Evolutionary conservation across 2,329 filamentous ascomycete genomes (phyloP).

Genomic region (Achaetomium macrosporum): DNA sequence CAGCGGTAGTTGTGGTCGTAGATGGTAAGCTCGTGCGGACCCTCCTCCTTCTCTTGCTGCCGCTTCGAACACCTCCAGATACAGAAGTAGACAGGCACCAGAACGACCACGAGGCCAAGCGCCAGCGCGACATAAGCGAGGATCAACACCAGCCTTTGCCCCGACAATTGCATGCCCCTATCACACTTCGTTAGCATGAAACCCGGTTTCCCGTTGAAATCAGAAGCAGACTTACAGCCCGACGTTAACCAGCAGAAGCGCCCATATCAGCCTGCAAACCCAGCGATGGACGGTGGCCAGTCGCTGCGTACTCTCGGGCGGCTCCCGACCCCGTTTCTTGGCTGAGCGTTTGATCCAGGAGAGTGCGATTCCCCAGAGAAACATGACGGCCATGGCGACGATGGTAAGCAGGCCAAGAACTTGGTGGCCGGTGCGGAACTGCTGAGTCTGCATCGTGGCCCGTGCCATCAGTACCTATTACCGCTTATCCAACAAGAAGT

Average conservation of each 20-base stretch:
- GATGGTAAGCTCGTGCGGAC: slow-evolving; percentile 17
- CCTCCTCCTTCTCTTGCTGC: slow-evolving; percentile 16
- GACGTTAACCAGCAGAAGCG: slow-evolving; percentile 23
- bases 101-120: slow-evolving; percentile 17
- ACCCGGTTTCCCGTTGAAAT: background rate
- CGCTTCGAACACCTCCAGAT: slow-evolving; percentile 20
- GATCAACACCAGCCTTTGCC: slow-evolving; percentile 16
- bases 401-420: slow-evolving; percentile 24
- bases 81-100: slow-evolving; percentile 20
- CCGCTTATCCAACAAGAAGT: background rate
- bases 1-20: slow-evolving; percentile 18
- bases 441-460: slow-evolving; percentile 19
- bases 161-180: slow-evolving; percentile 24
- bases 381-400: slow-evolving; percentile 19
- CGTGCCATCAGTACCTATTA: background rate
- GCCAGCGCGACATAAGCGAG: slow-evolving; percentile 24
- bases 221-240: slow-evolving; percentile 23
- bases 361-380: slow-evolving; percentile 18
- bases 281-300: slow-evolving; percentile 20
- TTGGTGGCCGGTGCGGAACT: slow-evolving; percentile 24
- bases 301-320: slow-evolving; percentile 11
- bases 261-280: slow-evolving; percentile 22
- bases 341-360: slow-evolving; percentile 14
- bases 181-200: background rate
- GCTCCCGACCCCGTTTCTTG: slow-evolving; percentile 15